Conservation (phyloP, 495 filamentous ascomycete species). For the Penicillium daleae region DNA sequence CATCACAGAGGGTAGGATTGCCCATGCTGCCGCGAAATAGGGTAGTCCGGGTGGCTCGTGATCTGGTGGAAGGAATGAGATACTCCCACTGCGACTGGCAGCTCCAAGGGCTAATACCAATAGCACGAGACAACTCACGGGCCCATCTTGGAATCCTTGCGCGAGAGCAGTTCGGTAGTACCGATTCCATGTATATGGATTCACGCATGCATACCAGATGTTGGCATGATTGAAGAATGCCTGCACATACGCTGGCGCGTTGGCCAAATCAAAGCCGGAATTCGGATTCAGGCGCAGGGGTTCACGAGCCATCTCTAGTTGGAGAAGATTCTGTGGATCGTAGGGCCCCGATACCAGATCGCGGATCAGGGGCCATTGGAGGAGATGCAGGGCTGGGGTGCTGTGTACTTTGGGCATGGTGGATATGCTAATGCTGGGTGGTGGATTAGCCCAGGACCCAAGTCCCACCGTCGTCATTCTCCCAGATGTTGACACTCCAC, state of each 20-base stretch:
- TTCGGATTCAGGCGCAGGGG: conserved; percentile 62
- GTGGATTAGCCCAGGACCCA: conserved; percentile 69
- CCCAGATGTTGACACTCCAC: conserved; percentile 47
- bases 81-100: conserved; percentile 71
- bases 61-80: conserved; percentile 69
- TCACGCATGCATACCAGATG: conserved; percentile 84
- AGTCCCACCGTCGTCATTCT: conserved; percentile 67
- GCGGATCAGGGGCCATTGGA: conserved; percentile 80
- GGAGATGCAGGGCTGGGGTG: conserved; percentile 74
- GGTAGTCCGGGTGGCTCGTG: conserved; percentile 75
- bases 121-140: conserved; percentile 82
- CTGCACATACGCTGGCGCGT: conserved; percentile 73
- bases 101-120: conserved; percentile 77
- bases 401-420: conserved; percentile 85
- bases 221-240: conserved; percentile 81
- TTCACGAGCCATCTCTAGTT: conserved; percentile 80
- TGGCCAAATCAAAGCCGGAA: conserved; percentile 70
- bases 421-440: conserved; percentile 65
- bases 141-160: conserved; percentile 71
- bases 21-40: conserved; percentile 82
- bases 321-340: conserved; percentile 75
- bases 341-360: conserved; percentile 76
- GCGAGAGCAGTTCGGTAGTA: conserved; percentile 74
- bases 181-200: conserved; percentile 78
- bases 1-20: conserved; percentile 75